phyloP scores from a whole-genome alignment of 2,329 filamentous ascomycete genomes.

The Aspergillus pseudonomiae region DNA sequence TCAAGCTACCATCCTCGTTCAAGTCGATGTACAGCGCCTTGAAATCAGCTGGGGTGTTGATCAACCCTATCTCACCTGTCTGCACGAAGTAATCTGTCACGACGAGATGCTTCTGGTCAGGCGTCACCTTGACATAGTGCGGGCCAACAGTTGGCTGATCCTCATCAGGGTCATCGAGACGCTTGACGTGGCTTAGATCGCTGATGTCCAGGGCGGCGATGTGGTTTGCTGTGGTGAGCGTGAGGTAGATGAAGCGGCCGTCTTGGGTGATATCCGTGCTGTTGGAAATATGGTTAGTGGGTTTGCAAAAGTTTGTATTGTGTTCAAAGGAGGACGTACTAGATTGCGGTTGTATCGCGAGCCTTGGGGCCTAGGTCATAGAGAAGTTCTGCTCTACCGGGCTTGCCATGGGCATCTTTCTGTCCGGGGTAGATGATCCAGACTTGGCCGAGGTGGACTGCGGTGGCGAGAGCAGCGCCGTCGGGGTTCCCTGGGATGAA shows the following conservation, averaged over 20 bases:
- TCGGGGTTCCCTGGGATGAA: slow-evolving; percentile 65
- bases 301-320: no score
- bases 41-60: slow-evolving; percentile 65
- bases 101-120: slow-evolving; percentile 65
- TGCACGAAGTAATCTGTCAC: slow-evolving; percentile 70
- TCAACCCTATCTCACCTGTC: slow-evolving; percentile 61
- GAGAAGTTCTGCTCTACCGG: slow-evolving; percentile 61
- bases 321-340: neutral
- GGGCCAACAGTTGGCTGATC: slow-evolving; percentile 63
- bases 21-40: slow-evolving; percentile 66
- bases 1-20: slow-evolving; percentile 55
- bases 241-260: slow-evolving; percentile 62
- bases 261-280: slow-evolving; percentile 61
- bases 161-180: slow-evolving; percentile 63
- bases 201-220: slow-evolving; percentile 64
- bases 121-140: slow-evolving; percentile 66
- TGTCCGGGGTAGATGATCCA: slow-evolving; percentile 69
- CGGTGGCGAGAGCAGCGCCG: slow-evolving; percentile 61
- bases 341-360: neutral
- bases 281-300: slow-evolving; percentile 28
- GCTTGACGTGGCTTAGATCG: slow-evolving; percentile 62
- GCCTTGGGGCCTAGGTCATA: neutral
- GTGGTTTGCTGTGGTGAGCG: slow-evolving; percentile 64
- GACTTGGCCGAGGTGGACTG: slow-evolving; percentile 62
- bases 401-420: slow-evolving; percentile 57